Percentiles rank a stretch among this genome's conserved stretches.
Conservation (phyloP, 768 basidiomycete genomes). For the Lactarius trivialis region DNA sequence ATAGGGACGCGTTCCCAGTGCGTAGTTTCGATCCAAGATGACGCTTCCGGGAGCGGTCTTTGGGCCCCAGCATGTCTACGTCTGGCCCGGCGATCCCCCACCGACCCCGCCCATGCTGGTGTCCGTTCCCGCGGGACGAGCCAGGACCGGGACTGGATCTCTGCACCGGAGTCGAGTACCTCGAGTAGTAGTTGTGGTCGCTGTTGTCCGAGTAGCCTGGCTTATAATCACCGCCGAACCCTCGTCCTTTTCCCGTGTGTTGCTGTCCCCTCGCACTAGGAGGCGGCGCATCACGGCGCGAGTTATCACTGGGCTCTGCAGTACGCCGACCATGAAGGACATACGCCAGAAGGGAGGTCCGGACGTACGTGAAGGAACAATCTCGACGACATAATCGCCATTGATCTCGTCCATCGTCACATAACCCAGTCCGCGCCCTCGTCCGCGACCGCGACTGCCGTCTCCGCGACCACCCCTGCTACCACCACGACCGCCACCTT, state of each 20-base stretch:
- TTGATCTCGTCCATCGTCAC: neutral
- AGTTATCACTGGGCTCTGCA: neutral
- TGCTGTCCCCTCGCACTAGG: neutral
- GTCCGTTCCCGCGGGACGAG: neutral
- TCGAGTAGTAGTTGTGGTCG: neutral
- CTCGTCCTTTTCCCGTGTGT: neutral
- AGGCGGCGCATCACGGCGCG: neutral
- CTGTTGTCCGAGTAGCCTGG: neutral
- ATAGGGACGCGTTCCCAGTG: slow-evolving; percentile 45
- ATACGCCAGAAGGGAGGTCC: neutral
- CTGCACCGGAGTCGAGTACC: neutral
- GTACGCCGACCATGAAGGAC: neutral
- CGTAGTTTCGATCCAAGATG: slow-evolving; percentile 29
- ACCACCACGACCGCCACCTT: slow-evolving; percentile 26
- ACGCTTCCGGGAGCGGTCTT: slow-evolving; percentile 26
- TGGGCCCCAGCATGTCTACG: slow-evolving; percentile 10
- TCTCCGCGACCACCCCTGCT: slow-evolving; percentile 29
- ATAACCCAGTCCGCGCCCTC: slow-evolving; percentile 21
- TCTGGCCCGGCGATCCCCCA: slow-evolving; percentile 5
- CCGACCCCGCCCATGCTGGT: slow-evolving; percentile 3
- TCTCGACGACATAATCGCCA: slow-evolving; percentile 19
- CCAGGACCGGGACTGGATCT: neutral
- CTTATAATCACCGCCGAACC: neutral
- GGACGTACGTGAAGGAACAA: neutral
- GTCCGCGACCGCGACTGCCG: slow-evolving; percentile 22